phyloP scores from a whole-genome alignment of 805 yeast species.

The Allodekkera sacchari region DNA sequence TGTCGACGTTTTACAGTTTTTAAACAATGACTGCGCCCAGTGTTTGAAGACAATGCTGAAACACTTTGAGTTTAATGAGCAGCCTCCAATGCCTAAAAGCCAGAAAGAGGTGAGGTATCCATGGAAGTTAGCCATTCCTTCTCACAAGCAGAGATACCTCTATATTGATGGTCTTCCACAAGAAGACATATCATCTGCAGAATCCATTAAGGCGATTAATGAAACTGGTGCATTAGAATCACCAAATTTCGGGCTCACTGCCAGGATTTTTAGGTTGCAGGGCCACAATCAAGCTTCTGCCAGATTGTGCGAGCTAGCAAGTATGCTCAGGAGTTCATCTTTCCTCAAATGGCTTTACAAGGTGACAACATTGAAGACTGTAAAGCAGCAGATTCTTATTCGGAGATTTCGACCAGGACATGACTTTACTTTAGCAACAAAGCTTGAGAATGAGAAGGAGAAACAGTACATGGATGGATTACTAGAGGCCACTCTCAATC shows the following conservation, averaged over 20 bases:
- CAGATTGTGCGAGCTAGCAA: constrained; percentile 44
- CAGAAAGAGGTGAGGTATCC: constrained; percentile 54
- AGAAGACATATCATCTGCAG: constrained; percentile 24
- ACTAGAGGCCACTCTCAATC: constrained; percentile 71
- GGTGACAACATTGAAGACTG: constrained; percentile 54
- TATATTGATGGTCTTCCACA: constrained; percentile 62
- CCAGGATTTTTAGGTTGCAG: constrained; percentile 8
- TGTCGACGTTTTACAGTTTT: constrained; percentile 55
- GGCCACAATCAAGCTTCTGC: constrained; percentile 15
- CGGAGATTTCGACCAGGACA: constrained; percentile 93
- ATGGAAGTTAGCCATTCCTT: constrained; percentile 90
- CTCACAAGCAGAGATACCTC: constrained; percentile 83
- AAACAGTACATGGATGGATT: constrained; percentile 34
- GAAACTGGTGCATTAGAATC: constrained; percentile 33
- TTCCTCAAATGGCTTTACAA: constrained; percentile 63
- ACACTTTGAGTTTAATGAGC: constrained; percentile 49
- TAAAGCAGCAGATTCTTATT: constrained; percentile 59
- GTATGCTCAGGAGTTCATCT: constrained; percentile 48
- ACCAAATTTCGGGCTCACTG: constrained; percentile 41
- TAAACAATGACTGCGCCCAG: constrained; percentile 47
- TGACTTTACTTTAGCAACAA: constrained; percentile 88
- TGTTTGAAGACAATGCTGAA: constrained; percentile 40
- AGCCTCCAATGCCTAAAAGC: constrained; percentile 43
- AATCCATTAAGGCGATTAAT: constrained; percentile 24
- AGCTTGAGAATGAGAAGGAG: constrained; percentile 13